Evolutionary conservation across 2,329 filamentous ascomycete species (phyloP).

Genomic region (Aspergillus unguis): DNA sequence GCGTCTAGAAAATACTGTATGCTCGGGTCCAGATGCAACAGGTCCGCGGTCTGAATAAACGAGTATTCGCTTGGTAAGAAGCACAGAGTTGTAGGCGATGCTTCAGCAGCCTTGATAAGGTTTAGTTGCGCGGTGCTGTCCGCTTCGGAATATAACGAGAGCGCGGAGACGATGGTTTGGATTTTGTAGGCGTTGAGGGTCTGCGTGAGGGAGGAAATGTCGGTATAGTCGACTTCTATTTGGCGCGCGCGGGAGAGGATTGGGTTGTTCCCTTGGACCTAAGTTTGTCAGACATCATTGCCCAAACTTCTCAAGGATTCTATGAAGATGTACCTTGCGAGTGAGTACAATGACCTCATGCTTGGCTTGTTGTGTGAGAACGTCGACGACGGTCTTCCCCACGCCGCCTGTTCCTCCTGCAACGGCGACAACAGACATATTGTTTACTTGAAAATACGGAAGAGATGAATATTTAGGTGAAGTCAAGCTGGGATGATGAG

Average conservation of each 20-base stretch:
- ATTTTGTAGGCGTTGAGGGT: constrained; percentile 39
- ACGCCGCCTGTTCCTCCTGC: constrained; percentile 49
- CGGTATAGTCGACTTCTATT: constrained; percentile 33
- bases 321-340: constrained; percentile 33
- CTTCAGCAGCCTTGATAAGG: constrained; percentile 45
- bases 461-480: too few species aligned
- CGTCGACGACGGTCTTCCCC: constrained; percentile 48
- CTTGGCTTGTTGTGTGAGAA: constrained; percentile 31
- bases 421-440: constrained; percentile 45
- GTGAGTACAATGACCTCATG: constrained; percentile 43
- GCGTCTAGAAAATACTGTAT: constrained; percentile 31
- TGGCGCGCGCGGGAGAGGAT: constrained; percentile 12
- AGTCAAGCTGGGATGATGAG: too few species aligned
- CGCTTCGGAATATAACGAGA: constrained; percentile 32
- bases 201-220: constrained; percentile 26
- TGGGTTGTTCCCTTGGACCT: background rate
- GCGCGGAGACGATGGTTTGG: constrained; percentile 46
- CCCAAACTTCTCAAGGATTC: background rate
- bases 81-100: constrained; percentile 36
- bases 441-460: background rate
- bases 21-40: constrained; percentile 28
- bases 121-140: constrained; percentile 38
- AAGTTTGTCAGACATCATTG: background rate
- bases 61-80: constrained; percentile 47
- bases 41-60: constrained; percentile 29